Conservation (phyloP, 192 early-diverging fungal species). For the Obelidium mucronatum region DNA sequence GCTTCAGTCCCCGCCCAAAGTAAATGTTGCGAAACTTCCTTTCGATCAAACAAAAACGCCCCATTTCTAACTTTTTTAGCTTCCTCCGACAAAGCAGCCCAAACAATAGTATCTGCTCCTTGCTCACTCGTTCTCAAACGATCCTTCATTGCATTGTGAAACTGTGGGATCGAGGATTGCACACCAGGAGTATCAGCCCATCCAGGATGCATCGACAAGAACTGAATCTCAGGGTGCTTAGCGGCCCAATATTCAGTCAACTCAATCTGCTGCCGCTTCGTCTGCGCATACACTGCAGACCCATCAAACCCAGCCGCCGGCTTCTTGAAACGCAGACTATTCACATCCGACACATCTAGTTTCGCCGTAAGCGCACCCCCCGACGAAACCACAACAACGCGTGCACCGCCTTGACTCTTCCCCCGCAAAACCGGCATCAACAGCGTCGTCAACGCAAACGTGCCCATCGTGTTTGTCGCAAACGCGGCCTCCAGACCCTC, state of each 20-base stretch:
- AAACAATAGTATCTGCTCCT: conserved; percentile 49
- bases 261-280: conserved; percentile 44
- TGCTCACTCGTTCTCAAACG: conserved; percentile 33
- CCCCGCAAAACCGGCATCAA: conserved; percentile 25
- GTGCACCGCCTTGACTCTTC: not conserved
- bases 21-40: conserved; percentile 34
- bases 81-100: conserved; percentile 35
- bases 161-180: conserved; percentile 17
- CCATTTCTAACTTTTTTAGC: conserved; percentile 22
- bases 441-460: conserved; percentile 36
- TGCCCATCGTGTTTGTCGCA: conserved; percentile 40
- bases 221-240: conserved; percentile 30
- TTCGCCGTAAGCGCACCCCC: conserved; percentile 42
- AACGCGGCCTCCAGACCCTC: conserved; percentile 40
- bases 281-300: conserved; percentile 36
- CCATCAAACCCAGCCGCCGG: conserved; percentile 20
- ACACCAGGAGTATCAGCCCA: conserved; percentile 45
- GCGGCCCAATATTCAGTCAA: conserved; percentile 39
- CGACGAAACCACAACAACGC: conserved; percentile 31
- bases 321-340: not conserved
- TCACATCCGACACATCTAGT: conserved; percentile 10
- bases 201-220: conserved; percentile 37
- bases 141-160: conserved; percentile 23
- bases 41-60: conserved; percentile 40
- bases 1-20: conserved; percentile 25